phyloP scores from a whole-genome alignment of 1,139 yeast genomes.

The Blastobotrys apis region DNA sequence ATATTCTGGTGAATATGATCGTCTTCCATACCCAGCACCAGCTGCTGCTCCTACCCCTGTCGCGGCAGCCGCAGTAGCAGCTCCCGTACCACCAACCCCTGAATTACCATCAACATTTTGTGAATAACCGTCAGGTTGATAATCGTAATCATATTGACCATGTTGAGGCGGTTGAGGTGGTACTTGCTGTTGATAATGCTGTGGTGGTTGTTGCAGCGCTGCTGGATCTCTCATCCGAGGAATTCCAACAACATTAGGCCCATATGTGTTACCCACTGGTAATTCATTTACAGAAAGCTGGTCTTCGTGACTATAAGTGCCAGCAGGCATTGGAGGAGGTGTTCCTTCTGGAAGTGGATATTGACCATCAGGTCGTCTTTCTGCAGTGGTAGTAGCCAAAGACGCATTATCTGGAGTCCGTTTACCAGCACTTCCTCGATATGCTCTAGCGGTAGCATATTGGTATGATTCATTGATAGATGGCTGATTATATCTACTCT shows the following conservation, averaged over 20 bases:
- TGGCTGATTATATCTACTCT: constrained; percentile 1
- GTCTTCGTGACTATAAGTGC: constrained; percentile 31
- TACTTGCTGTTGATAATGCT: constrained; percentile 6
- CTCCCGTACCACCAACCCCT: too few relatives aligned
- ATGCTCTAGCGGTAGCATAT: constrained; percentile 15
- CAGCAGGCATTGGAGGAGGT: constrained; percentile 29
- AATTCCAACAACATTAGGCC: constrained; percentile 33
- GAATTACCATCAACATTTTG: neutral
- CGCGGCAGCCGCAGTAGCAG: too few relatives aligned
- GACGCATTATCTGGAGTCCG: neutral
- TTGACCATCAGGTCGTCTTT: constrained; percentile 5
- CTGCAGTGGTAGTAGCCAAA: neutral
- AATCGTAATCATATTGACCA: neutral
- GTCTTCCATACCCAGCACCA: too few relatives aligned
- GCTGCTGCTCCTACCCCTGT: too few relatives aligned
- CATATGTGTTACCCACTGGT: constrained; percentile 26
- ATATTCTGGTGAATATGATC: neutral
- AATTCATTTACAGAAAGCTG: constrained; percentile 25
- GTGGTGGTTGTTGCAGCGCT: neutral
- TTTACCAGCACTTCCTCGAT: constrained; percentile 7
- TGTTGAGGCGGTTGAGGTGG: constrained; percentile 1
- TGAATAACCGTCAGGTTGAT: neutral
- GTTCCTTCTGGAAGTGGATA: constrained; percentile 21
- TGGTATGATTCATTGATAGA: constrained; percentile 14
- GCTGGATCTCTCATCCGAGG: constrained; percentile 9